Percentiles rank a stretch among this genome's conserved stretches.
Evolutionary conservation across 169 alveolate genomes (phyloP).

Genomic region (Plasmodium gonderi): DNA sequence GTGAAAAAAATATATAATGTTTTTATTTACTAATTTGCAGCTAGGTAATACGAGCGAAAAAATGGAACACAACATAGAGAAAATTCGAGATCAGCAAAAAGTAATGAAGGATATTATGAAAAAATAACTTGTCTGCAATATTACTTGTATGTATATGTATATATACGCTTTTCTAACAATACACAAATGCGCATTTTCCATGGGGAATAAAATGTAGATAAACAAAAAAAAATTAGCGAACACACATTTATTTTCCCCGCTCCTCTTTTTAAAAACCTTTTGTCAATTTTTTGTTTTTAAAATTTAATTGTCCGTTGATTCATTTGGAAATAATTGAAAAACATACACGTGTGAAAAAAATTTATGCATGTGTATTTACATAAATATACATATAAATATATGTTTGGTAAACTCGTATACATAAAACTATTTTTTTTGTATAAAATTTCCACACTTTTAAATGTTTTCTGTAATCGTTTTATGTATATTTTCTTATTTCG

Average conservation of each 20-base stretch:
- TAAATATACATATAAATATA: background rate
- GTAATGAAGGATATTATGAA: slow-evolving; percentile 73
- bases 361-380: background rate
- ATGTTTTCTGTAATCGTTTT: slow-evolving; percentile 7
- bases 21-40: slow-evolving; percentile 20
- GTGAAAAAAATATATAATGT: background rate
- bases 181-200: background rate
- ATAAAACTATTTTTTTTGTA: slow-evolving; percentile 16
- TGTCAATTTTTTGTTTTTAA: slow-evolving; percentile 15
- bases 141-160: background rate
- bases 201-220: background rate
- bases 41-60: slow-evolving; percentile 51
- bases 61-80: slow-evolving; percentile 73
- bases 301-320: slow-evolving; percentile 17
- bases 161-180: background rate
- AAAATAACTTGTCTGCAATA: slow-evolving; percentile 5
- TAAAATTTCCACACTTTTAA: slow-evolving; percentile 14
- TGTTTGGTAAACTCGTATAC: background rate
- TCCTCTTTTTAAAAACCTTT: background rate
- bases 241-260: background rate
- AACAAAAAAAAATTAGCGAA: background rate
- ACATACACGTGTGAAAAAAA: slow-evolving; percentile 6
- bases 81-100: slow-evolving; percentile 73
- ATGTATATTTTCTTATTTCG: background rate
- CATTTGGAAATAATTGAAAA: slow-evolving; percentile 11